Percentiles rank a stretch among this genome's conserved stretches.
These are phyloP conservation scores for Grosmannia serpens DNA, from an alignment of 2,329 filamentous ascomycete genomes.

Conservation along the genomic window DNA sequence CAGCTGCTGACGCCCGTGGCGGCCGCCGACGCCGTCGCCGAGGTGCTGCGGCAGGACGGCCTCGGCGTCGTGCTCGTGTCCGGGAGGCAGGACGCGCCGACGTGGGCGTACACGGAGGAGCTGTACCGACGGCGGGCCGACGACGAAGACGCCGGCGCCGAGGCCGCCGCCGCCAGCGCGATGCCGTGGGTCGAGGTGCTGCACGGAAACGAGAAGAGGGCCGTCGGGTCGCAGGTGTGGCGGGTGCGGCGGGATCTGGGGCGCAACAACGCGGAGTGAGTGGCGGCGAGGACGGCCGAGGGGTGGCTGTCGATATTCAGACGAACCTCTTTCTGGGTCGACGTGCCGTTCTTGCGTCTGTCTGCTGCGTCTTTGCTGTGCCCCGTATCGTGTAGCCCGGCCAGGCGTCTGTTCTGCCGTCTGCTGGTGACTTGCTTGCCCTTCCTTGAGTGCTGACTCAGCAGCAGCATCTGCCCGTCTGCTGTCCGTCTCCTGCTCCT, in stretches of 20 bases:
- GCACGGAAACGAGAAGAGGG: constrained; percentile 41
- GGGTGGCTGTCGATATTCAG: constrained; percentile 31
- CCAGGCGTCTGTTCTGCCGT: too few species aligned
- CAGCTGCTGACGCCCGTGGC: constrained; percentile 52
- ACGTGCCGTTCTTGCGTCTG: too few species aligned
- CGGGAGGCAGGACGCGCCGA: constrained; percentile 56
- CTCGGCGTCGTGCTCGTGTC: constrained; percentile 50
- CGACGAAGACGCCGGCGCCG: constrained; percentile 24
- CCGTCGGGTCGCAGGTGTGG: constrained; percentile 50
- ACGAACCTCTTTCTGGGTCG: too few species aligned
- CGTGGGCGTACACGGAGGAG: constrained; percentile 59
- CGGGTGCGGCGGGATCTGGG: constrained; percentile 53
- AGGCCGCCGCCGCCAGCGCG: constrained; percentile 11
- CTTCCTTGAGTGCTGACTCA: too few species aligned
- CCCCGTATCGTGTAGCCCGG: too few species aligned
- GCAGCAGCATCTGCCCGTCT: too few species aligned
- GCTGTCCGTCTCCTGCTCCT: too few species aligned
- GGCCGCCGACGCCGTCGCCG: background rate
- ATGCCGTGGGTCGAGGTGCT: constrained; percentile 50
- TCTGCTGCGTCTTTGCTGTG: too few species aligned
- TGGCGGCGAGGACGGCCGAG: too few species aligned
- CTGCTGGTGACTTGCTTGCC: too few species aligned
- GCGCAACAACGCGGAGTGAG: background rate
- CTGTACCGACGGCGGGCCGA: constrained; percentile 27
- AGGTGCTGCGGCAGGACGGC: constrained; percentile 18